These are phyloP conservation scores for Erythrobasidium hasegawianum DNA, from an alignment of 1,284 basidiomycete species.

Conservation along the genomic window DNA sequence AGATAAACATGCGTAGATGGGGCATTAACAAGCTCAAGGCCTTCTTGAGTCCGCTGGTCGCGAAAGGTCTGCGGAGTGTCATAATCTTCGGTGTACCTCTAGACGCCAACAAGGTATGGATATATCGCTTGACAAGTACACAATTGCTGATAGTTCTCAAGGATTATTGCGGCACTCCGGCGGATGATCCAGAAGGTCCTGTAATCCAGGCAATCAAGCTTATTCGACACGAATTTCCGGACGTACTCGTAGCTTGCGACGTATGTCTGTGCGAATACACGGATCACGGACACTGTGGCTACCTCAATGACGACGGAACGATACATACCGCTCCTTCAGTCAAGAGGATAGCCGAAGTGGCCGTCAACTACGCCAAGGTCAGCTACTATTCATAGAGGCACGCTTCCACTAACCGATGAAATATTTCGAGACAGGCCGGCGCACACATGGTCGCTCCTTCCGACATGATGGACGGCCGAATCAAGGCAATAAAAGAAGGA, in stretches of 20 bases:
- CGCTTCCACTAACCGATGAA: neutral
- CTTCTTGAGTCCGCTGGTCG: constrained; percentile 80
- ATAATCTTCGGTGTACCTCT: constrained; percentile 96
- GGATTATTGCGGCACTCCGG: constrained; percentile 78
- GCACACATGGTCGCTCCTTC: constrained; percentile 97
- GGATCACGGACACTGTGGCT: constrained; percentile 95
- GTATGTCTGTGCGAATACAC: constrained; percentile 99
- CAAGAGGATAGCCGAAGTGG: constrained; percentile 82
- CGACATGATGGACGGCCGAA: constrained; percentile 98
- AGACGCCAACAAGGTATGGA: constrained; percentile 70
- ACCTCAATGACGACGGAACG: constrained; percentile 43
- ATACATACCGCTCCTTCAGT: constrained; percentile 69
- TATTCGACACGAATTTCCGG: constrained; percentile 72
- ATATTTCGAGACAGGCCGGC: constrained; percentile 58
- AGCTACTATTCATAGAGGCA: neutral
- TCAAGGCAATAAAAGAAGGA: constrained; percentile 80
- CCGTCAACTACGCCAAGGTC: constrained; percentile 75
- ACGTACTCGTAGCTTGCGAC: constrained; percentile 82
- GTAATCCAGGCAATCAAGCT: constrained; percentile 86
- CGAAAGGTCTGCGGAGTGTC: constrained; percentile 84
- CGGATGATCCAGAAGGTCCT: constrained; percentile 84
- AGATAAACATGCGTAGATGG: constrained; percentile 56
- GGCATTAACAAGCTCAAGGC: constrained; percentile 85
- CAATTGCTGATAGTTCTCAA: constrained; percentile 47
- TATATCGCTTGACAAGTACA: neutral